Percentiles rank a stretch among this genome's conserved stretches.
Conservation (phyloP, 495 filamentous ascomycete genomes). For the Penicillium paradoxum region DNA sequence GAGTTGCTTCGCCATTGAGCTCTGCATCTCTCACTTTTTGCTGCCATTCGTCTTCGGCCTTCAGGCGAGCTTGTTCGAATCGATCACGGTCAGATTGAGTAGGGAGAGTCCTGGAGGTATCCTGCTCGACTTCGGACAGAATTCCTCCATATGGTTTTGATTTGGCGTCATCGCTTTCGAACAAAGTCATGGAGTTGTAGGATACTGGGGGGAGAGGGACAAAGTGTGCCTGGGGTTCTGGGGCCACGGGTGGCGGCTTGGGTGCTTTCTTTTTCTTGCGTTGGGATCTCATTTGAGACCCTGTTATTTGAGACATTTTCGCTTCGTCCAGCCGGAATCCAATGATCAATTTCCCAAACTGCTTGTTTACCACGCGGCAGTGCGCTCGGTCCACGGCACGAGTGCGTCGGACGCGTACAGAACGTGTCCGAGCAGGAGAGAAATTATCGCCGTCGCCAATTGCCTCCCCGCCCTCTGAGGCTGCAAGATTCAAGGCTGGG, state of each 20-base stretch:
- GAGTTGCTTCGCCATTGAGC: conserved; percentile 41
- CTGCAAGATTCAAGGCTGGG: conserved; percentile 15
- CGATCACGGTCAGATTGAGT: conserved; percentile 69
- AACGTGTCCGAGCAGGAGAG: conserved; percentile 30
- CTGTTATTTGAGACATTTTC: conserved; percentile 56
- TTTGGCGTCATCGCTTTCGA: conserved; percentile 83
- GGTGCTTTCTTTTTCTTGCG: conserved; percentile 34
- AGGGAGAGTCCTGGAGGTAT: conserved; percentile 84
- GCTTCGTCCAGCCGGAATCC: conserved; percentile 55
- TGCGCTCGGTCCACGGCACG: conserved; percentile 33
- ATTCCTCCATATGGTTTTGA: conserved; percentile 96
- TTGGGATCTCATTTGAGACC: conserved; percentile 30
- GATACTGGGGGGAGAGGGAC: conserved; percentile 44
- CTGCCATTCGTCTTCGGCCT: conserved; percentile 90
- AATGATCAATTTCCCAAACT: conserved; percentile 48
- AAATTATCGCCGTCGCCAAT: conserved; percentile 13
- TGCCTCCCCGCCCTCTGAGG: conserved; percentile 19
- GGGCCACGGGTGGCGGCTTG: conserved; percentile 28
- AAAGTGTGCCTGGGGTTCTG: conserved; percentile 43
- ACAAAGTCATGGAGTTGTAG: conserved; percentile 73
- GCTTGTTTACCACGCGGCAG: conserved; percentile 32
- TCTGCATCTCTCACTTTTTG: conserved; percentile 49
- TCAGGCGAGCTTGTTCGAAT: conserved; percentile 83
- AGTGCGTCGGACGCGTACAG: conserved; percentile 31
- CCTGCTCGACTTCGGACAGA: conserved; percentile 79